Percentiles rank a stretch among this genome's conserved stretches.
phyloP scores from a whole-genome alignment of 2,329 filamentous ascomycete genomes.

The Thelonectria olida region DNA sequence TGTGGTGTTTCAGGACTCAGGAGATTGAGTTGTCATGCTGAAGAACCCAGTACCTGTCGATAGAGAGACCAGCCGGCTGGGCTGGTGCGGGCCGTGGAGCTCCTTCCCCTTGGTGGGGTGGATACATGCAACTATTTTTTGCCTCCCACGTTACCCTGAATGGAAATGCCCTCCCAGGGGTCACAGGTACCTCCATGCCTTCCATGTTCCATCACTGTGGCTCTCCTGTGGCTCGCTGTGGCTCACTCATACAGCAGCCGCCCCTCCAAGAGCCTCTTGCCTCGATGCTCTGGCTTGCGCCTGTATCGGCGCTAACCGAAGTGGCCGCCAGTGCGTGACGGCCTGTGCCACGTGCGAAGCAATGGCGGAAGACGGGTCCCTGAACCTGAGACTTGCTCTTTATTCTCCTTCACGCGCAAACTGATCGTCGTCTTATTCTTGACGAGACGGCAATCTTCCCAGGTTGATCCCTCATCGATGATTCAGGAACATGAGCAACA shows the following conservation, averaged over 20 bases:
- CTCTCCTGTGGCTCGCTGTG: slow-evolving; percentile 7
- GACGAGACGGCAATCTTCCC: neutral
- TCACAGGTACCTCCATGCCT: no score
- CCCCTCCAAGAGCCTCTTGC: neutral
- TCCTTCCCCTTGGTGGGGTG: neutral
- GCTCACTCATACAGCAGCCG: slow-evolving; percentile 1
- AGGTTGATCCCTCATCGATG: neutral
- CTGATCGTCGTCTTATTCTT: neutral
- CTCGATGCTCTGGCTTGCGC: neutral
- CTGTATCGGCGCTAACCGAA: slow-evolving; percentile 18
- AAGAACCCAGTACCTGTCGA: slow-evolving; percentile 13
- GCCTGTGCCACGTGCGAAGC: slow-evolving; percentile 19
- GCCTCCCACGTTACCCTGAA: slow-evolving; percentile 10
- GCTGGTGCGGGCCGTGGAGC: slow-evolving; percentile 12
- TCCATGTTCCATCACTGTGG: neutral
- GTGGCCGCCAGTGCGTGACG: slow-evolving; percentile 1
- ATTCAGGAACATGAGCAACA: neutral
- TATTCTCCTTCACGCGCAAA: neutral
- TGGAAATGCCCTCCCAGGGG: no score
- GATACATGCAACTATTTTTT: slow-evolving; percentile 22
- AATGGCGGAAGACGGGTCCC: slow-evolving; percentile 4
- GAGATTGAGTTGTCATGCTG: slow-evolving; percentile 38
- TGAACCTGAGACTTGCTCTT: slow-evolving; percentile 18
- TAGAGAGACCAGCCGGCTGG: slow-evolving; percentile 11
- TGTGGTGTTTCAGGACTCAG: slow-evolving; percentile 39